phyloP scores from a whole-genome alignment of 306 rosid species.

The Acacia crassicarpa region DNA sequence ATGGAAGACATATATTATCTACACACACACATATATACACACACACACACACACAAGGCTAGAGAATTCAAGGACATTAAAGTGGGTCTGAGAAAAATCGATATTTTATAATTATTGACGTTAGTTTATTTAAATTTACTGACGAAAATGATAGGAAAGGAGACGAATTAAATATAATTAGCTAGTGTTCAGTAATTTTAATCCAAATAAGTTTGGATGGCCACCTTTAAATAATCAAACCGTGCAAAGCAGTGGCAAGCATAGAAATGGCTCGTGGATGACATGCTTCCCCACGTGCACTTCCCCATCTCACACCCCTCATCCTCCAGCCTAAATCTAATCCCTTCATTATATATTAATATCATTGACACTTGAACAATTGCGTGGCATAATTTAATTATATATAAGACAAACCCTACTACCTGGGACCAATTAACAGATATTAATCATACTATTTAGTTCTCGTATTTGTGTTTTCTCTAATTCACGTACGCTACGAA shows the following conservation, averaged over 20 bases:
- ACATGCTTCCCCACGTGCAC: conserved; percentile 35
- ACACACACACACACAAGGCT: too few relatives aligned
- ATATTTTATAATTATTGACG: not conserved
- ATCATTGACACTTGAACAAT: not conserved
- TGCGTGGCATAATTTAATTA: not conserved
- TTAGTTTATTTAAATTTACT: not conserved
- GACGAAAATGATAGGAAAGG: not conserved
- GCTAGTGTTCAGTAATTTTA: not conserved
- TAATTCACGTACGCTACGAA: too few relatives aligned
- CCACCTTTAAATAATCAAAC: conserved; percentile 18
- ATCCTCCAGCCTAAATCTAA: not conserved
- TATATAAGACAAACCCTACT: not conserved
- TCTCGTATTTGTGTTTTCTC: too few relatives aligned
- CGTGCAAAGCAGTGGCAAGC: conserved; percentile 22
- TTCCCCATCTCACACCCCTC: not conserved
- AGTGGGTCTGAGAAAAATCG: not conserved
- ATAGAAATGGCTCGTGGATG: conserved; percentile 26
- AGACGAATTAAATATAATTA: not conserved
- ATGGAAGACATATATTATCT: not conserved
- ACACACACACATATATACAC: too few relatives aligned
- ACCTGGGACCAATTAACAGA: not conserved
- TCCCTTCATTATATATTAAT: not conserved
- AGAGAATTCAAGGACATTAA: not conserved
- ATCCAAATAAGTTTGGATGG: not conserved
- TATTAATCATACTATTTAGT: too few relatives aligned